Evolutionary conservation across 2,329 filamentous ascomycete genomes (phyloP), one percentile per base, ranked within the genome.

Genomic region (Aspergillus novoparasiticus): DNA sequence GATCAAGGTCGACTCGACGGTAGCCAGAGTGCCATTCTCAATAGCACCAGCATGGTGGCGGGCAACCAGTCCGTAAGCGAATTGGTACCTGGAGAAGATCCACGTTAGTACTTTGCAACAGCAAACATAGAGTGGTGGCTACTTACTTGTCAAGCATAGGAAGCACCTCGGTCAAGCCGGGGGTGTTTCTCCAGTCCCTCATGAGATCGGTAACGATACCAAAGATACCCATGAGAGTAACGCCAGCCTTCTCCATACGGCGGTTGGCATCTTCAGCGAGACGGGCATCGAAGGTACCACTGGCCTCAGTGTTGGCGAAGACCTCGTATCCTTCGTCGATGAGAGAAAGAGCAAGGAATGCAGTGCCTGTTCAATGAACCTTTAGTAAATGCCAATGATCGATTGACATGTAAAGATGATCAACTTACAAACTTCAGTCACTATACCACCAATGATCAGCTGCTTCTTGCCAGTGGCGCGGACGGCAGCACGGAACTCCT

Each of bases 311-410:
- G 77, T 92, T 91, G 69, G 89, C 89, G 80, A 85, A 92, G 62
- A 93, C 90, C 43, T 85, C 85, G 80, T 92, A 93, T 30, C 90
- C 90, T 50, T 86, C 89, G 16, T 87, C 85, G 41, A 88, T 83
- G 5, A 93, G 85, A 0, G 89, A 90, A n/a, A 93, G 83, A 0
- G 90, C 88, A 6, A 91, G 83, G 81, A 93, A 93, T 0, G 90
- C 82, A 26, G 89, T 91, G 83, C 84, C 83, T 81, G 69, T 34
- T 28, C 3, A 23, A 68, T 57, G 64, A 62, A 57, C 36, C 11
- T 48, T 34, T 39, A 12, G 11, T 8, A 19, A 21, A 28, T 54
- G n/a, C 26, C 14, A 3, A 9, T 16, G 1, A 2, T 57, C n/a
- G 3, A 34, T 21, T 23, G 46, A 12, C 9, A 19, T 34, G 19